A percentile compares a stretch with the other conserved stretches of the same genome.
phyloP scores from a whole-genome alignment of 257 asterid species.

The Nicotiana tomentosiformis region DNA sequence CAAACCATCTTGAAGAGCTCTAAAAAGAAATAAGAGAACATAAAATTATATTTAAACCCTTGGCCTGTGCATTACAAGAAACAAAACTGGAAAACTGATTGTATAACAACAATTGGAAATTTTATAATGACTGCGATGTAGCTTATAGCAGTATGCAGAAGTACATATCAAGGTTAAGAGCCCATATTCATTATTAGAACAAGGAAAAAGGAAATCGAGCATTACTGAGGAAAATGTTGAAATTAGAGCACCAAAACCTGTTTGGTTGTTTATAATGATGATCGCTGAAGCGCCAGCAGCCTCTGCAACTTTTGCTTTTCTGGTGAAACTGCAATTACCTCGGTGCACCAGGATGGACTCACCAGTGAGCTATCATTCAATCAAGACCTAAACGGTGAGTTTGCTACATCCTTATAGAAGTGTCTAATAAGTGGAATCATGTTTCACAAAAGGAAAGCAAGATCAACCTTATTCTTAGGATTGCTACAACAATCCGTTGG shows the following conservation, averaged over 20 bases:
- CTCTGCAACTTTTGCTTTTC: conserved; percentile 80
- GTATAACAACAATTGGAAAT: neutral
- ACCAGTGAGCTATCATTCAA: conserved; percentile 53
- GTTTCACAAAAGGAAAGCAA: conserved; percentile 1
- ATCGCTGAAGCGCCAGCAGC: conserved; percentile 87
- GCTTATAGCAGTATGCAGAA: neutral
- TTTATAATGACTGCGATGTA: neutral
- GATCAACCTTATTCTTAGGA: conserved; percentile 72
- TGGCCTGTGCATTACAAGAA: neutral
- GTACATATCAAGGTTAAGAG: neutral
- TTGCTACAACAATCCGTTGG: conserved; percentile 87
- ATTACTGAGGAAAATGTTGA: neutral
- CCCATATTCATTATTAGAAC: neutral
- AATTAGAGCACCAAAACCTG: conserved; percentile 40
- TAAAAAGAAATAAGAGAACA: conserved; percentile 23
- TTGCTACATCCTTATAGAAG: neutral
- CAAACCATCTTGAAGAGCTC: conserved; percentile 99
- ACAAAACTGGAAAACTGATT: neutral
- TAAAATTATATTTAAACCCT: neutral
- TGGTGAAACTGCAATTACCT: conserved; percentile 82
- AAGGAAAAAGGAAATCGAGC: neutral
- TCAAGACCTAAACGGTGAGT: neutral
- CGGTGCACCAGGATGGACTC: conserved; percentile 87
- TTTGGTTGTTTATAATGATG: conserved; percentile 71
- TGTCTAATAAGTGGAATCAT: neutral